Evolutionary conservation across 768 basidiomycete genomes (phyloP), one percentile per base, ranked within the genome.

Genomic region (Trametes maxima): DNA sequence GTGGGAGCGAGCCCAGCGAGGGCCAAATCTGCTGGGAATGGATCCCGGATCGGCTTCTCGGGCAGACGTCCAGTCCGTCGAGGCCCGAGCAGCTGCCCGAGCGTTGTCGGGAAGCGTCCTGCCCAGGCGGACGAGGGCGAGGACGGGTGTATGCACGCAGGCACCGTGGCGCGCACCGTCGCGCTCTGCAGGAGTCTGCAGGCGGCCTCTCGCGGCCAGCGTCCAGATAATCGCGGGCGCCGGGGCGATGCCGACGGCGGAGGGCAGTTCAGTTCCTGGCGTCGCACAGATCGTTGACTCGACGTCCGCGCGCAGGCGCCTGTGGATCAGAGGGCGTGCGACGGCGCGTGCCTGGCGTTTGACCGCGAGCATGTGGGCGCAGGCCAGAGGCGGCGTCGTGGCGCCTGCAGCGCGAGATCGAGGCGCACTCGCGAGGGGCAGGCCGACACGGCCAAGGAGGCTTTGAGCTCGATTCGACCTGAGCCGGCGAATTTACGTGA

Each of bases 311-410:
- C 21, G 42, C 28, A 46, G 44, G 43, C n/a, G n/a, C n/a, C 22
- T 48, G 62, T 57, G 62, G 47, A 62, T 62, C 53, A 54, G 43
- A 33, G 48, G 24, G 37, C 44, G 44, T 19, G 47, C 17, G 17
- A 33, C 28, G 28, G 28, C 7, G 52, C 36, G 62, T 64, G 62
- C 62, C 62, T 64, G 62, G 57, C 43, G 55, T 35, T 54, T 62
- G 54, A 56, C 50, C 40, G 61, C 44, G 43, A 59, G 62, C 62
- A 64, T 59, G 58, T 59, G 62, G 62, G 50, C 42, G 49, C 52
- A 51, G 47, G 43, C 37, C 43, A 56, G 60, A 50, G 60, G 60
- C 60, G 56, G 60, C 54, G 60, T 44, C 47, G 54, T 35, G 54
- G 60, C 54, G 60, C 36, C 49, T 19, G 60, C n/a, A 22, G 28